Evolutionary conservation across 1,284 basidiomycete genomes (phyloP).

Genomic region (Sporisorium scitamineum): DNA sequence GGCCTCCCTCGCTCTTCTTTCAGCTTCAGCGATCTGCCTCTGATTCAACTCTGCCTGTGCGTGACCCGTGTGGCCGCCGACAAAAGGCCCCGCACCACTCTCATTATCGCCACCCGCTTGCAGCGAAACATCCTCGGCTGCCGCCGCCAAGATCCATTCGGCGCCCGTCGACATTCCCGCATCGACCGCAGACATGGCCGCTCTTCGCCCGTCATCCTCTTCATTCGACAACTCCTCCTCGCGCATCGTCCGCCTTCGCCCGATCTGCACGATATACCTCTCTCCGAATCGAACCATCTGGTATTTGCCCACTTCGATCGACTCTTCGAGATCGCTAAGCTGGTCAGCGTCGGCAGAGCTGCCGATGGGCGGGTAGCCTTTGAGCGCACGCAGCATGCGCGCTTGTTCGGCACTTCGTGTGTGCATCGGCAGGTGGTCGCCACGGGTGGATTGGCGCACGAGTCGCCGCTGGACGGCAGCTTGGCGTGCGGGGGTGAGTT

Average conservation of each 20-base stretch:
- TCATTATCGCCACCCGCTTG: conserved; percentile 13
- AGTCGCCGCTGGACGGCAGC: conserved; percentile 34
- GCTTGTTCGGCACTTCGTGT: conserved; percentile 51
- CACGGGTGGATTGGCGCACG: conserved; percentile 50
- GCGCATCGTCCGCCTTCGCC: conserved; percentile 52
- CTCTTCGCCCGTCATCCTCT: conserved; percentile 51
- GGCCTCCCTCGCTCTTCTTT: conserved; percentile 40
- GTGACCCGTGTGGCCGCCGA: conserved; percentile 40
- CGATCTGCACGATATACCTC: conserved; percentile 63
- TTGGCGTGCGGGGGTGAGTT: conserved; percentile 32
- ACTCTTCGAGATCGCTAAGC: conserved; percentile 62
- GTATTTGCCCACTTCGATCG: conserved; percentile 55
- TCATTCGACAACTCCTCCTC: conserved; percentile 60
- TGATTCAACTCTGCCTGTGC: conserved; percentile 39
- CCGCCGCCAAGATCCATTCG: conserved; percentile 8
- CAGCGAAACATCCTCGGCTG: conserved; percentile 16
- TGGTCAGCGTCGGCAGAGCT: conserved; percentile 59
- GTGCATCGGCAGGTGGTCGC: conserved; percentile 51
- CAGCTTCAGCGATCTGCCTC: conserved; percentile 30
- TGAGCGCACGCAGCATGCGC: conserved; percentile 52
- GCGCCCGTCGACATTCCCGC: conserved; percentile 19
- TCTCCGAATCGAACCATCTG: conserved; percentile 60
- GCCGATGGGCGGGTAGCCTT: conserved; percentile 60
- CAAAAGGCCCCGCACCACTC: conserved; percentile 14
- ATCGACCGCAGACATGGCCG: conserved; percentile 31